Base-by-base conservation (phyloP, 495 filamentous ascomycete species). In the Thermochaetoides thermophila region DNA sequence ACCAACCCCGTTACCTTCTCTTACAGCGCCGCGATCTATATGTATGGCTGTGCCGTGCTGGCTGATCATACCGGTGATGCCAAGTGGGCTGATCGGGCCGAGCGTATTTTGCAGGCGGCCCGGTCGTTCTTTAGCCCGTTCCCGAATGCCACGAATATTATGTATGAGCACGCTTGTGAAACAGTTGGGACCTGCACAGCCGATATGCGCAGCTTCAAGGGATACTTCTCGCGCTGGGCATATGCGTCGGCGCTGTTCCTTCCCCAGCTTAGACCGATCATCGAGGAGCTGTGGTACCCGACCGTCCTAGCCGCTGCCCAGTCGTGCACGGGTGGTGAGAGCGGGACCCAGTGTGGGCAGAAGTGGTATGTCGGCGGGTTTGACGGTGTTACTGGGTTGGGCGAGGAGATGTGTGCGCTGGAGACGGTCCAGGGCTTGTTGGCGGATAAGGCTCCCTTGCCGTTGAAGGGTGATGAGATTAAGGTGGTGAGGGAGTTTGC, bases 201-300 rank as follows among this genome's bases (percentile, higher is more conserved):
- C 37, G 81, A 89, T 46, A 75, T 80, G 61, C 71, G 72, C 32
- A 71, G 74, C 20, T 89, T 86, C 68, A 89, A 89, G 55, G 78
- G 73, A 19, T 81, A 82, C 44, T 64, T 85, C 14, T 60, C 78
- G 7, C 71, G 75, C n/a, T 89, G 81, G 68, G 69, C 84, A 46
- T 73, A 71, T 20, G 61, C 68, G 8, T 64, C 78, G 4, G 62
- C 73, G 5, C 66, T 68, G 7, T 59, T 83, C 47, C 64, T 69
- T 16, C 72, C 72, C 7, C 70, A 64, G 16, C 76, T 76, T 7
- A 44, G 45, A 8, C 41, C 55, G 16, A 43, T 46, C 1, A 74
- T 84, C 40, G 49, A 57, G 24, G 44, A 57, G 21, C 38, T 63
- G 11, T 63, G 89, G 10, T 45, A 59, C 27, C 55, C 59, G 0